Conservation (phyloP, 2,329 filamentous ascomycete genomes). For the Sclerotinia minor region DNA sequence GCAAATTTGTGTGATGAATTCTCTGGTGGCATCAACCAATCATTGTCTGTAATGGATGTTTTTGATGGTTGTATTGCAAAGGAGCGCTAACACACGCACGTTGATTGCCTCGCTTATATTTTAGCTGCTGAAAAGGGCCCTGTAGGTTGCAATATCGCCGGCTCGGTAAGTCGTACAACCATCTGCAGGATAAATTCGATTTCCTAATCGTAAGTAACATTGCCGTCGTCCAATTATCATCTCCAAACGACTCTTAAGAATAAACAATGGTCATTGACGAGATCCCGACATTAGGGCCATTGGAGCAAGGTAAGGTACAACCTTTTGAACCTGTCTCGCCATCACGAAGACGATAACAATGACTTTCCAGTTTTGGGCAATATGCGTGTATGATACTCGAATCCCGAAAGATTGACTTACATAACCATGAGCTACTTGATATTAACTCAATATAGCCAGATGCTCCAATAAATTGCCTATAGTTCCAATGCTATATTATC, state of each 20-base stretch:
- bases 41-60: neutral
- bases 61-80: slow-evolving; percentile 14
- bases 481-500: neutral
- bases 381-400: neutral
- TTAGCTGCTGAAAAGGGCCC: slow-evolving; percentile 14
- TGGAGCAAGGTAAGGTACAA: slow-evolving; percentile 5
- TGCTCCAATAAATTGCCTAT: neutral
- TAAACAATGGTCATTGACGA: neutral
- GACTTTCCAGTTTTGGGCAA: neutral
- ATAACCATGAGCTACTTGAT: neutral
- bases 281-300: slow-evolving; percentile 17
- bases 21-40: slow-evolving; percentile 16
- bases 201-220: neutral
- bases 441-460: neutral
- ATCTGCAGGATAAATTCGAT: slow-evolving; percentile 17
- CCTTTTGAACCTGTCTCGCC: slow-evolving; percentile 15
- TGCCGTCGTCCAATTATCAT: slow-evolving; percentile 11
- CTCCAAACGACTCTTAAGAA: neutral
- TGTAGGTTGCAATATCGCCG: slow-evolving; percentile 15
- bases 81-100: slow-evolving; percentile 23
- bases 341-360: neutral
- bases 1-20: slow-evolving; percentile 13
- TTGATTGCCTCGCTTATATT: slow-evolving; percentile 23
- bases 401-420: neutral
- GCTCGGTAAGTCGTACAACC: slow-evolving; percentile 10